phyloP scores from a whole-genome alignment of 345 rosid genomes.

The Citrus sp. region DNA sequence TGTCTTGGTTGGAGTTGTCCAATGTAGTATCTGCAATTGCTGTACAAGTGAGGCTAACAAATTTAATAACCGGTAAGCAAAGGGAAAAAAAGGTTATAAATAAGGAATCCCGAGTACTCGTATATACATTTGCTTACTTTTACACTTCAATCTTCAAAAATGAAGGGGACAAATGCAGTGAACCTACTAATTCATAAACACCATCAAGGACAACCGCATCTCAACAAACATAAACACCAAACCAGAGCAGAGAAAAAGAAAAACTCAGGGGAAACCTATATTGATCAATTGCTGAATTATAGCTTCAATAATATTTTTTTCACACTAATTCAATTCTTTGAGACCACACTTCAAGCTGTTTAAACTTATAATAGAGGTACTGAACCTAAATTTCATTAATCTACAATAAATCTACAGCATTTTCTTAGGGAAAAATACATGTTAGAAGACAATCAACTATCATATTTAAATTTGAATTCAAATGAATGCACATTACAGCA shows the following conservation, averaged over 20 bases:
- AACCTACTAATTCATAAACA: not conserved
- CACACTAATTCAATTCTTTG: not conserved
- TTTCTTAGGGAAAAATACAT: not conserved
- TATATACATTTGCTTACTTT: not conserved
- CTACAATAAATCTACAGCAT: not conserved
- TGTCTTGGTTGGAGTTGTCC: constrained; percentile 40
- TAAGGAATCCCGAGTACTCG: not conserved
- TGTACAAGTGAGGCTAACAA: constrained; percentile 5
- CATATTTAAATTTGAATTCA: not conserved
- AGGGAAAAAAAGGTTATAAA: not conserved
- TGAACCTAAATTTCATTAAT: not conserved
- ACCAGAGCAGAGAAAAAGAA: not conserved
- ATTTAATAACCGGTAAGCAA: constrained; percentile 5
- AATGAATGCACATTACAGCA: not conserved
- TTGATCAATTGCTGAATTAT: not conserved
- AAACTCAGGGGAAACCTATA: not conserved
- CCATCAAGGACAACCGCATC: not conserved
- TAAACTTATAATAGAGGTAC: not conserved
- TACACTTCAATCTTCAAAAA: not conserved
- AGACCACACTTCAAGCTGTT: not conserved
- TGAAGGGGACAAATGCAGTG: not conserved
- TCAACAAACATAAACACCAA: not conserved
- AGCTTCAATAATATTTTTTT: not conserved
- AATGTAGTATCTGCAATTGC: constrained; percentile 29
- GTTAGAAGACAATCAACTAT: not conserved